Base-by-base conservation (phyloP, 2,329 filamentous ascomycete species). In the Calonectria naviculata region DNA sequence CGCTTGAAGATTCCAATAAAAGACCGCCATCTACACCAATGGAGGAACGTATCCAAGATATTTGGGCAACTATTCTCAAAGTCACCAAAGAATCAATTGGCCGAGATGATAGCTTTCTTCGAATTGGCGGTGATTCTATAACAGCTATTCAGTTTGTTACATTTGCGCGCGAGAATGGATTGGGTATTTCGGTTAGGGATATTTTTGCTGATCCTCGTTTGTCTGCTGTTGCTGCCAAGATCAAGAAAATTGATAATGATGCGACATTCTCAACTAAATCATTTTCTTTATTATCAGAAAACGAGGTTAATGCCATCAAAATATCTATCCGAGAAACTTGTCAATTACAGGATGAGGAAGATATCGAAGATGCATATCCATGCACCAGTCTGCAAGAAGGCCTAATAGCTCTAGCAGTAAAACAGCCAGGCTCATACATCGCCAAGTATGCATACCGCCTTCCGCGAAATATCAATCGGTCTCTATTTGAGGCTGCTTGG, bases 361-460 rank as follows among this genome's bases (percentile, higher is more conserved):
- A 36, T 10, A 69, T 81, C 17, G 76, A 82, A 28, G 83, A 84
- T 65, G 67, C 80, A 0, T 84, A 80, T 38, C 83, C 83, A 4
- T 83, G 80, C 69, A 81, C 82, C 0, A 71, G 80, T 1, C 65
- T 84, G 0, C 83, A 85, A 38, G 80, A 80, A 67, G 81, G 82
- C 2, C 75, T 85, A 3, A 71, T 85, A 26, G 76, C 71, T 2
- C 42, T 72, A n/a, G 64, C 70, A 34, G 56, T 61, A 21, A 70
- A 70, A 61, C 70, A 62, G 26, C 47, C 67, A 17, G 67, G 68
- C 15, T 62, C 56, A 21, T 73, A 73, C 28, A 66, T 71, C 38
- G 65, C 63, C 24, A 67, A 68, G 49, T 42, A 54, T 26, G 56
- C 69, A 9, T 52, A 64, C 17, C 17, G 26, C 6, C n/a, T 67